These are phyloP conservation scores for Phalaenopsis aphrodite DNA, from an alignment of 106 monocot species.

Conservation along the genomic window DNA sequence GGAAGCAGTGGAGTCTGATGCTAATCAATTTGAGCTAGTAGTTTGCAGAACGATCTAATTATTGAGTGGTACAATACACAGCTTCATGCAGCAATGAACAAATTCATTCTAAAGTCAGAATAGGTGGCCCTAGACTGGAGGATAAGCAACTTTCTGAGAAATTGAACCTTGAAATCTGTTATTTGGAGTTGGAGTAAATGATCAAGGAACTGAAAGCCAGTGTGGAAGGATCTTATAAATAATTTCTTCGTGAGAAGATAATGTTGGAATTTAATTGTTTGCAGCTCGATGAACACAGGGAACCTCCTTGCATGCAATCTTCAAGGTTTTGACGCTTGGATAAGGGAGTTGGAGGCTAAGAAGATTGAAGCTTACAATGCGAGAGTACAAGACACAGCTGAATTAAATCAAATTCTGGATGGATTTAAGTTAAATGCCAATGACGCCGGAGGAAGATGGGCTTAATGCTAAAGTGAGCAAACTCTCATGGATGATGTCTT, in stretches of 20 bases:
- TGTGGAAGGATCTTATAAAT: constrained; percentile 4
- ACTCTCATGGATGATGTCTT: constrained; percentile 15
- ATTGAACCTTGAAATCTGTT: constrained; percentile 17
- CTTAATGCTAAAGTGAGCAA: constrained; percentile 14
- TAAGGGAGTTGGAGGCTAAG: constrained; percentile 23
- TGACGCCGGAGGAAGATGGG: constrained; percentile 33
- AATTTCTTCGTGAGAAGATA: constrained; percentile 26
- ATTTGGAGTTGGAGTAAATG: constrained; percentile 19
- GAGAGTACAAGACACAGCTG: constrained; percentile 7
- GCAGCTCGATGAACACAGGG: background rate
- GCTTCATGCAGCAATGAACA: constrained; percentile 11
- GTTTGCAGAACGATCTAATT: constrained; percentile 16
- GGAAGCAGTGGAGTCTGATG: background rate
- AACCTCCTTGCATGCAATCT: background rate
- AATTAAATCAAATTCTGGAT: constrained; percentile 23
- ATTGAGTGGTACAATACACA: constrained; percentile 34
- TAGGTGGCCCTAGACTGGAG: too few species aligned
- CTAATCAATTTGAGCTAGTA: background rate
- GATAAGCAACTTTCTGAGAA: constrained; percentile 1
- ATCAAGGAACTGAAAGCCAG: constrained; percentile 25
- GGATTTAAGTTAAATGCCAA: constrained; percentile 18
- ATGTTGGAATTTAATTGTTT: background rate
- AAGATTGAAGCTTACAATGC: constrained; percentile 14
- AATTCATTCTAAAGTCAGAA: background rate
- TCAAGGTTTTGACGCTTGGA: constrained; percentile 9